Evolutionary conservation across 805 yeast genomes (phyloP).

Genomic region (Ogataea allantospora): DNA sequence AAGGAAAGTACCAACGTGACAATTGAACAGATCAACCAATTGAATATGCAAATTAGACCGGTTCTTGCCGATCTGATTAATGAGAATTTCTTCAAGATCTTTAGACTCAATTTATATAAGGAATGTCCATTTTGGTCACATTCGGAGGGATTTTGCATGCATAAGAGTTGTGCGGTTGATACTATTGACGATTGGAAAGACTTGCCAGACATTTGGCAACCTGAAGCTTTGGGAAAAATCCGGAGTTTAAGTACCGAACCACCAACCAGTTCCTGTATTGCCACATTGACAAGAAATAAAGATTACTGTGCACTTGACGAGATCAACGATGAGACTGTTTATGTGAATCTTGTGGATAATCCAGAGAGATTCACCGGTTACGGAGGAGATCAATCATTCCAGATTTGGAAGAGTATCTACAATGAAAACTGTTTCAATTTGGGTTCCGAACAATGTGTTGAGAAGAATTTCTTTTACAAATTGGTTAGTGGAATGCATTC

Average conservation of each 20-base stretch:
- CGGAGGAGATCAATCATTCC: constrained; percentile 86
- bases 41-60: constrained; percentile 54
- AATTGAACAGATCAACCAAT: constrained; percentile 47
- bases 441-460: constrained; percentile 60
- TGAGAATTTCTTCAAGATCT: constrained; percentile 84
- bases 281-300: constrained; percentile 17
- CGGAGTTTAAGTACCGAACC: constrained; percentile 31
- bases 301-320: constrained; percentile 71
- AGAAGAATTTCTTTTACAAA: constrained; percentile 84
- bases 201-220: constrained; percentile 70
- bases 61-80: constrained; percentile 55
- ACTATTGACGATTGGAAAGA: constrained; percentile 71
- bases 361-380: constrained; percentile 98
- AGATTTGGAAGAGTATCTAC: constrained; percentile 91
- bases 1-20: constrained; percentile 32
- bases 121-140: constrained; percentile 87
- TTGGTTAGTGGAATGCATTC: constrained; percentile 93
- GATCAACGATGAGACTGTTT: constrained; percentile 66
- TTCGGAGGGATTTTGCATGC: constrained; percentile 75
- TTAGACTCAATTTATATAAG: constrained; percentile 77
- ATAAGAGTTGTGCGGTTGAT: constrained; percentile 87
- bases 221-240: constrained; percentile 62
- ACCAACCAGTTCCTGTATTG: constrained; percentile 33
- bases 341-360: constrained; percentile 81
- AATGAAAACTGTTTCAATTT: constrained; percentile 77